Evolutionary conservation across 1,284 basidiomycete genomes (phyloP).

Genomic region (Omphalotus olearius): DNA sequence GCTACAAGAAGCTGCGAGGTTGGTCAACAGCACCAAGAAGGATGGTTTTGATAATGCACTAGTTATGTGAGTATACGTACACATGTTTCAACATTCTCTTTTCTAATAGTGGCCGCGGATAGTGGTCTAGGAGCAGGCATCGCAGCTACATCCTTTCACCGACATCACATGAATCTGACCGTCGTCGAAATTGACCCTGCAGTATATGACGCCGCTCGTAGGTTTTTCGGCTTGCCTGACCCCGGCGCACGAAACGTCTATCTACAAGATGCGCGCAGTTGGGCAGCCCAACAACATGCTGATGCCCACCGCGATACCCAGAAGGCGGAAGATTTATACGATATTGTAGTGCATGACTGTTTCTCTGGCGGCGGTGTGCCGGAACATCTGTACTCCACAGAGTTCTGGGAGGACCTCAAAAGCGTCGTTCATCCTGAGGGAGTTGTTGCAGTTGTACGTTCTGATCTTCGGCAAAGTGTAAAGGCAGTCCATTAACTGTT

Average conservation of each 20-base stretch:
- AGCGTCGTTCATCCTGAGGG: constrained; percentile 65
- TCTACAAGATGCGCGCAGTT: constrained; percentile 72
- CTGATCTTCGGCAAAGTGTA: constrained; percentile 1
- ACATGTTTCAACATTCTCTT: neutral
- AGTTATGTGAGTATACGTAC: constrained; percentile 58
- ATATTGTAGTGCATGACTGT: constrained; percentile 85
- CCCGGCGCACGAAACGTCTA: constrained; percentile 54
- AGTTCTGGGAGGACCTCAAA: constrained; percentile 78
- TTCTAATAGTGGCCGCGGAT: constrained; percentile 1
- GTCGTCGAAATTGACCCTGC: constrained; percentile 85
- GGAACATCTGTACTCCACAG: constrained; percentile 72
- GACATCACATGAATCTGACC: constrained; percentile 65
- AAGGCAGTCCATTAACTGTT: neutral
- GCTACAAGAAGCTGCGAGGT: constrained; percentile 76
- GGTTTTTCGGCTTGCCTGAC: constrained; percentile 74
- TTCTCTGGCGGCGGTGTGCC: constrained; percentile 90
- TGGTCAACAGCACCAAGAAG: constrained; percentile 46
- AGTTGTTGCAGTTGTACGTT: constrained; percentile 73
- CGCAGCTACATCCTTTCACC: constrained; percentile 67
- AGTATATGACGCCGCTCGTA: constrained; percentile 78
- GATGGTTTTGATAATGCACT: constrained; percentile 48
- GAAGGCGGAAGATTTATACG: constrained; percentile 42
- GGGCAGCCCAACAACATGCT: constrained; percentile 44
- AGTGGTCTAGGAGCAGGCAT: constrained; percentile 87
- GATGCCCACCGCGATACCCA: constrained; percentile 21